Evolutionary conservation across 1,284 basidiomycete genomes (phyloP).

Genomic region (Ustilago esculenta): DNA sequence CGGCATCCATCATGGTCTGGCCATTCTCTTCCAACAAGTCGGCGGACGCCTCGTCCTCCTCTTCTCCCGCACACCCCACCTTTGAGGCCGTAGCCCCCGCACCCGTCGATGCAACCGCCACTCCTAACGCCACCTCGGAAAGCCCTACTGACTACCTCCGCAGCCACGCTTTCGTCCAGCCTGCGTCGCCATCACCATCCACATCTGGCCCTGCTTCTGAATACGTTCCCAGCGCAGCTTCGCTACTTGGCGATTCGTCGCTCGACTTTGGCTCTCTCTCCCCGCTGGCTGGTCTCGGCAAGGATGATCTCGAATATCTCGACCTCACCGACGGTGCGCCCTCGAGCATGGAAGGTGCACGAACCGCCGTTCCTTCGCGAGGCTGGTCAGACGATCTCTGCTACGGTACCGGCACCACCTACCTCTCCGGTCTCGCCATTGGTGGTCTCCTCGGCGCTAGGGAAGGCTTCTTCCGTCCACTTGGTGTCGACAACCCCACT

Average conservation of each 20-base stretch:
- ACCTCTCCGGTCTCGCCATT: conserved; percentile 91
- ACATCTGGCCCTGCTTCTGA: conserved; percentile 66
- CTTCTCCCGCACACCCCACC: conserved; percentile 28
- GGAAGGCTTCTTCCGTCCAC: conserved; percentile 87
- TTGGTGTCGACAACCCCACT: conserved; percentile 70
- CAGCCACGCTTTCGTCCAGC: conserved; percentile 46
- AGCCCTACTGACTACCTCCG: conserved; percentile 51
- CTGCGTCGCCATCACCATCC: conserved; percentile 27
- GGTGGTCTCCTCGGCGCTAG: conserved; percentile 95
- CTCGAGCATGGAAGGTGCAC: conserved; percentile 62
- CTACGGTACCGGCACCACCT: conserved; percentile 98
- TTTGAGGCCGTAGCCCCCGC: conserved; percentile 41
- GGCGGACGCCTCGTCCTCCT: conserved; percentile 31
- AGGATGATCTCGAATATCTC: conserved; percentile 66
- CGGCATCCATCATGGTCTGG: conserved; percentile 46
- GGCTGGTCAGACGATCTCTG: conserved; percentile 99
- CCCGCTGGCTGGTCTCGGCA: conserved; percentile 60
- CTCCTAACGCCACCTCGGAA: conserved; percentile 20
- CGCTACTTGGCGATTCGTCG: conserved; percentile 83
- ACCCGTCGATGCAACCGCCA: conserved; percentile 22
- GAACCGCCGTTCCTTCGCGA: conserved; percentile 69
- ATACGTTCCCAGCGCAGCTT: conserved; percentile 92
- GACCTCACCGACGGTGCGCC: conserved; percentile 64
- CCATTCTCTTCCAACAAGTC: conserved; percentile 43
- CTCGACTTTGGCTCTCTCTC: conserved; percentile 85